phyloP scores from a whole-genome alignment of 1,284 basidiomycete genomes.

The Naganishia sp. region DNA sequence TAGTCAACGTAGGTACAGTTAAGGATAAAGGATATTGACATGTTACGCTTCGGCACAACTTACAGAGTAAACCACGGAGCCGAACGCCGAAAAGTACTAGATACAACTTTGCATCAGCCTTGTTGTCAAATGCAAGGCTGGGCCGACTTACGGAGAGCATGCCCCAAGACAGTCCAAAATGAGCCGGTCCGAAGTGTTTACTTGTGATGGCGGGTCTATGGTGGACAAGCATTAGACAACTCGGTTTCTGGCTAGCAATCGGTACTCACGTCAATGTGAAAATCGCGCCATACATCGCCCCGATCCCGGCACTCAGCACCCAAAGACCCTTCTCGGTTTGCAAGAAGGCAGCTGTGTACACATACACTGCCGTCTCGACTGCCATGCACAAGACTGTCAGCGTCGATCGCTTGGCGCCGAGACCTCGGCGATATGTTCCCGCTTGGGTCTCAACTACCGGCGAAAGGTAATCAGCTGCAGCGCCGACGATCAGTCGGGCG shows the following conservation, averaged over 20 bases:
- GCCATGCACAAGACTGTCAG: slow-evolving; percentile 44
- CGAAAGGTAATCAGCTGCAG: slow-evolving; percentile 49
- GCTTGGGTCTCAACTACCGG: slow-evolving; percentile 44
- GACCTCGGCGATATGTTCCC: slow-evolving; percentile 37
- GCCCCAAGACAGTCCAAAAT: slow-evolving; percentile 54
- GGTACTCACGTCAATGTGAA: slow-evolving; percentile 50
- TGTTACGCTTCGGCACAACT: slow-evolving; percentile 29
- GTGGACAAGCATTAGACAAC: background rate
- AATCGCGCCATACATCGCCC: slow-evolving; percentile 50
- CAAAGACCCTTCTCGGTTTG: slow-evolving; percentile 44
- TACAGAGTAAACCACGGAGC: slow-evolving; percentile 51
- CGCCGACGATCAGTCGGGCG: slow-evolving; percentile 48
- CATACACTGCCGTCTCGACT: slow-evolving; percentile 44
- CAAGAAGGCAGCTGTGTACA: slow-evolving; percentile 44
- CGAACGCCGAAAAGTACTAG: slow-evolving; percentile 50
- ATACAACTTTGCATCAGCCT: background rate
- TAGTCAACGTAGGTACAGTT: no score
- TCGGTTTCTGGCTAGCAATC: background rate
- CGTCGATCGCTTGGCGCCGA: slow-evolving; percentile 43
- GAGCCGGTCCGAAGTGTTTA: slow-evolving; percentile 39
- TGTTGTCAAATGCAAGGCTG: no score
- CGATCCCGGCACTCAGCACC: slow-evolving; percentile 50
- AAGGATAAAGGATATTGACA: no score
- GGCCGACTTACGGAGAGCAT: slow-evolving; percentile 44
- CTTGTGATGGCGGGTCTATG: slow-evolving; percentile 33